Base-by-base conservation (phyloP, 2,329 filamentous ascomycete species). In the Colletotrichum graminicola region DNA sequence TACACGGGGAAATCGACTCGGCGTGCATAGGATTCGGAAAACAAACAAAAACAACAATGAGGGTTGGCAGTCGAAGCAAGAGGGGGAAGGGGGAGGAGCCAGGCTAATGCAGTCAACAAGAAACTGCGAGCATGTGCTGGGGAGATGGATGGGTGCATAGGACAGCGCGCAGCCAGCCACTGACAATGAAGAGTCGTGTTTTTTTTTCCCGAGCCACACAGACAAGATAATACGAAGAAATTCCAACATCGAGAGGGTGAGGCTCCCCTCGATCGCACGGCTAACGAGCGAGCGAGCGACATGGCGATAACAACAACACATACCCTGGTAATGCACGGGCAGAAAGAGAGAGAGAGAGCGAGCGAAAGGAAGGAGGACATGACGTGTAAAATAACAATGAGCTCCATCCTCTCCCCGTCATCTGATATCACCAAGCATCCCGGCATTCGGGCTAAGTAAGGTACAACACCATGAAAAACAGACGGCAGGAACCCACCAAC, bases 1-100 rank as follows among this genome's bases (percentile, higher is more conserved):
- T 41, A 63, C 49, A 61, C 43, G 47, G 52, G 41, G 66, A 63
- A 18, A 12, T 41, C 29, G 62, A 60, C 16, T 60, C 56, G 49
- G 21, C 21, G n/a, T 18, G 14, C 18, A 21, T 23, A 26, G 45
- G 26, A 21, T 57, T 34, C 45, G 21, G 36, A 14, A 52, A 43
- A 43, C 23, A 47, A 43, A 41, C 61, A 21, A 57, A 16, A 26
- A 66, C 23, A 41, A 65, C 43, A n/a, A 34, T 21, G 36, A 55
- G 21, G 10, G 7, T 29, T 29, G 4, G 29, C 18, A 29, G n/a
- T 34, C 11, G 32, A 39, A 39, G 36, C 36, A 12, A 43, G 16
- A 43, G 41, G 5, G 41, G 41, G 3, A 16, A 16, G 43, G 51
- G 2, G 26, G 5, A 14, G 4, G 1, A 12, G n/a, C 23, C 23